Base-by-base conservation (phyloP, 352 stramenopile genomes). In the Phytophthora agathidicida region DNA sequence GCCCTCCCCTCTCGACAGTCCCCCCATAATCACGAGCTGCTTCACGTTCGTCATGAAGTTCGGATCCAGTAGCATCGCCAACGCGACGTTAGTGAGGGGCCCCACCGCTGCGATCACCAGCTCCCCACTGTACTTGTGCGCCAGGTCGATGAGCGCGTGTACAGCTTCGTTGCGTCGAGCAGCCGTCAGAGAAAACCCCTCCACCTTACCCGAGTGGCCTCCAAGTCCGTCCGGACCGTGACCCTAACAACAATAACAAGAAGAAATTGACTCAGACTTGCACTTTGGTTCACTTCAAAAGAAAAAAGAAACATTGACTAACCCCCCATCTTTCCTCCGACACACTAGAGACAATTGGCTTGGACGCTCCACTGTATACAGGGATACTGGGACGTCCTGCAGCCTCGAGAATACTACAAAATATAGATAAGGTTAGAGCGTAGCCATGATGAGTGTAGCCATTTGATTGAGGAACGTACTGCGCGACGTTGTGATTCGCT, bases 401-500 rank as follows among this genome's bases (percentile, higher is more conserved):
- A 13, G 69, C 75, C 46, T 87, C 27, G 23, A 94, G 71, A 24
- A 94, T 86, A 51, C 83, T 94, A 50, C 17, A 11, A 37, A 37
- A 51, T 30, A 20, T 13, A 28, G 9, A n/a, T 7, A 38, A n/a
- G 30, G 10, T 51, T 22, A 7, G 16, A 14, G 5, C 4, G 14
- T 7, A 11, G 7, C n/a, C 9, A n/a, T 22, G 9, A 64, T 20
- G 4, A 19, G n/a, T n/a, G n/a, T n/a, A n/a, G n/a, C n/a, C n/a
- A n/a, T n/a, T n/a, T n/a, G n/a, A n/a, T n/a, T n/a, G n/a, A 23
- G 46, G 5, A 19, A 80, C 78, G 48, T 58, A 94, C 85, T 93
- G 77, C 22, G 69, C 68, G 13, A 91, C 77, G 65, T 94, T 94
- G 73, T 94, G 83, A 60, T 84, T 88, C 43, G 82, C 83, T 66